Base-by-base conservation (phyloP, 495 filamentous ascomycete species). In the Penicillium simplicissimum region DNA sequence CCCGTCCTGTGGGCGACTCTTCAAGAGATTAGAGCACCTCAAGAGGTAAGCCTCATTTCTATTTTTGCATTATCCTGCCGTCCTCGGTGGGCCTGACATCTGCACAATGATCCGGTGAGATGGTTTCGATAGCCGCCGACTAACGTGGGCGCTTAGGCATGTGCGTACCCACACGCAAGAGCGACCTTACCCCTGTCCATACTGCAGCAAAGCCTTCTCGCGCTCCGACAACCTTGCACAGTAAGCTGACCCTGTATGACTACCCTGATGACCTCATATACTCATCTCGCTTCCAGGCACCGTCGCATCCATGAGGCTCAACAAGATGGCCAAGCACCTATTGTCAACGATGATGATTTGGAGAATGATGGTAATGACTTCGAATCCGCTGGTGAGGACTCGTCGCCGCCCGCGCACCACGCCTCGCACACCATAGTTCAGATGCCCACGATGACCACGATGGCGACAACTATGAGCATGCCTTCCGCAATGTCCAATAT, bases 111-210 rank as follows among this genome's bases (percentile, higher is more conserved):
- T 45, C 52, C 38, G 35, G 43, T 67, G 57, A 65, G 62, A 66
- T 66, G 53, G 72, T 83, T 81, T 87, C 70, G 79, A 68, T 83
- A 85, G 74, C 77, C 83, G 79, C 84, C 82, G 74, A 75, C 83
- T 88, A 77, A 81, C 74, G 51, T 75, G 69, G 71, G 72, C 76
- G 75, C 67, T 57, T 79, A 97, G 93, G 81, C 95, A 98, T 83
- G 96, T 98, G 76, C 90, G 95, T 75, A 98, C 95, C 71, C 95
- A 98, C 82, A 98, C 95, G 21, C 95, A 98, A 85, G 95, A 98
- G 81, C 89, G 94, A 81, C 95, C 95, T 67, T 98, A 98, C 76
- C 88, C 92, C 67, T 98, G 95, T 84, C 88, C 89, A 69, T 90
- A 96, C 74, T 98, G 95, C 86, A 96, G 88, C 84, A 98, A 98